Percentiles rank a stretch among this genome's conserved stretches.
These are phyloP conservation scores for Apiospora arundinis DNA, from an alignment of 2,329 filamentous ascomycete genomes.

Conservation along the genomic window DNA sequence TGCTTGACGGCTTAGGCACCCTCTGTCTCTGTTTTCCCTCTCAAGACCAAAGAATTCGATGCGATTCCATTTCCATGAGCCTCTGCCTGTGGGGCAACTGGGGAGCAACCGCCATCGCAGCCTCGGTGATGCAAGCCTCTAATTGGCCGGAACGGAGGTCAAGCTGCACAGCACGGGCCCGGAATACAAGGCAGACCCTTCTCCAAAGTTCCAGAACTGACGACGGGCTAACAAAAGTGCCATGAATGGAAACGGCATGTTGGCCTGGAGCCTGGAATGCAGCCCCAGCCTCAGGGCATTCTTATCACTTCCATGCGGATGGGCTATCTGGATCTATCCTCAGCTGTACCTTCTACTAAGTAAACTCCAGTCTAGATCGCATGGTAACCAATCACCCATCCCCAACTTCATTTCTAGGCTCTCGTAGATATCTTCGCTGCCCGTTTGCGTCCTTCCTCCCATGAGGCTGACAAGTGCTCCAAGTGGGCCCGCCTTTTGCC, in stretches of 20 bases:
- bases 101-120: constrained; percentile 22
- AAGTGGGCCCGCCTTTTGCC: constrained; percentile 3
- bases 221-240: constrained; percentile 2
- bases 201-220: constrained; percentile 27
- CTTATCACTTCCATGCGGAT: neutral
- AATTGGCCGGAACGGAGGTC: neutral
- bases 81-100: constrained; percentile 21
- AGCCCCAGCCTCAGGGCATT: constrained; percentile 5
- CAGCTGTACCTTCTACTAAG: neutral
- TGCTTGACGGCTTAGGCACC: constrained; percentile 14
- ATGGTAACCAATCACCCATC: constrained; percentile 4
- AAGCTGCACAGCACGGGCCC: constrained; percentile 20
- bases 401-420: neutral
- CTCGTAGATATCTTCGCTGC: neutral
- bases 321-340: neutral
- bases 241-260: constrained; percentile 9
- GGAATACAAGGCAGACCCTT: constrained; percentile 20
- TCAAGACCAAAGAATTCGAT: constrained; percentile 27
- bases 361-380: neutral
- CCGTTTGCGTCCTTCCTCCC: constrained; percentile 3
- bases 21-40: neutral
- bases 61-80: constrained; percentile 27
- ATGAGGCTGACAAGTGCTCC: constrained; percentile 1
- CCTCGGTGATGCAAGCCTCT: neutral
- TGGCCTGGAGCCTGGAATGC: constrained; percentile 1